Percentiles rank a stretch among this genome's conserved stretches.
Conservation (phyloP, 2,329 filamentous ascomycete species). For the Dactylellina drechsleri region DNA sequence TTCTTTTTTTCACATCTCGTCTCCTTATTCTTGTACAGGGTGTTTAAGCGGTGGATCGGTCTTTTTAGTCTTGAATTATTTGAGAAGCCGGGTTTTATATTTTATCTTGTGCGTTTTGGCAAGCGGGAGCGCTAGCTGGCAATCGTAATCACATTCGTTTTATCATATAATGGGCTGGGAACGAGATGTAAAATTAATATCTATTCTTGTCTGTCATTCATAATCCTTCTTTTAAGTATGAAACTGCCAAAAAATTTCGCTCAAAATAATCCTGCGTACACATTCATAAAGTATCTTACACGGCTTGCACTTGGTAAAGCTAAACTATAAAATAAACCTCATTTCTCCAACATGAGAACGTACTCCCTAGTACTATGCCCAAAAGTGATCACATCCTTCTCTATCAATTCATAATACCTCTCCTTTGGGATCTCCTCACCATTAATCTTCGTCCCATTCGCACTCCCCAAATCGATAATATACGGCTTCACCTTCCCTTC, state of each 20-base stretch:
- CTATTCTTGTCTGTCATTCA: too few species aligned
- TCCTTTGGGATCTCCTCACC: conserved; percentile 76
- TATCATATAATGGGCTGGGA: too few species aligned
- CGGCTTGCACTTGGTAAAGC: background rate
- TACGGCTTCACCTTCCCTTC: conserved; percentile 83
- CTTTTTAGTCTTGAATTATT: conserved; percentile 2
- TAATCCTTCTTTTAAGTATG: too few species aligned
- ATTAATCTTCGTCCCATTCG: conserved; percentile 88
- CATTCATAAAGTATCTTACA: background rate
- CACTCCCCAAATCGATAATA: conserved; percentile 90
- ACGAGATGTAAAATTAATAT: too few species aligned
- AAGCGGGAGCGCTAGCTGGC: too few species aligned
- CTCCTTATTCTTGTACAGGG: background rate
- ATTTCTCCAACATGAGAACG: conserved; percentile 81
- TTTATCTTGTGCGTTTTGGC: background rate
- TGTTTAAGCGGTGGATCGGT: conserved; percentile 26
- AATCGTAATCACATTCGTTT: too few species aligned
- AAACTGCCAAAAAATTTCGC: too few species aligned
- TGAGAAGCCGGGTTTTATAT: background rate
- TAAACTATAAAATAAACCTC: background rate
- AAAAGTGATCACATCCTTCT: conserved; percentile 89
- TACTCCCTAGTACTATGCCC: conserved; percentile 88
- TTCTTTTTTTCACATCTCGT: conserved; percentile 1
- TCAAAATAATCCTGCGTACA: too few species aligned
- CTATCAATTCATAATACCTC: conserved; percentile 84